These are phyloP conservation scores for Pelargonium australe DNA, from an alignment of 441 rosid species.

Conservation along the genomic window DNA sequence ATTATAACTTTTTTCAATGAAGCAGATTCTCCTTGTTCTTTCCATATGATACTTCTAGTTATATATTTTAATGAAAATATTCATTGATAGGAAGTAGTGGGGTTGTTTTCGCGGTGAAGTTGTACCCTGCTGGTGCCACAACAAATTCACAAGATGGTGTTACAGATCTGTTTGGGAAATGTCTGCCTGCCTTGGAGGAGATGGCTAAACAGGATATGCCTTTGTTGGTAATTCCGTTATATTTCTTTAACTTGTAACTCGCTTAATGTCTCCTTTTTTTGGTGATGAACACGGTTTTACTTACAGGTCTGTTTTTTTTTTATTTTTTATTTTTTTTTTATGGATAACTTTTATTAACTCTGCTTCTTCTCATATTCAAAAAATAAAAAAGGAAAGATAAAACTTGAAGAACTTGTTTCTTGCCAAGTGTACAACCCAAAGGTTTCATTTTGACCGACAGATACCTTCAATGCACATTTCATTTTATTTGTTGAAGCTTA, in stretches of 20 bases:
- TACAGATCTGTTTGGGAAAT: slow-evolving; percentile 78
- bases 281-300: neutral
- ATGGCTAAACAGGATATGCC: slow-evolving; percentile 80
- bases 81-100: slow-evolving; percentile 63
- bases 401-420: neutral
- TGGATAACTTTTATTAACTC: neutral
- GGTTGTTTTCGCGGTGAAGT: slow-evolving; percentile 74
- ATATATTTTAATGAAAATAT: neutral
- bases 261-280: neutral
- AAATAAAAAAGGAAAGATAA: neutral
- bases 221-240: slow-evolving; percentile 53
- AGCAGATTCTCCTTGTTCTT: too few relatives aligned
- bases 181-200: slow-evolving; percentile 81
- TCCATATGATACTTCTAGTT: too few relatives aligned
- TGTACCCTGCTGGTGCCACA: slow-evolving; percentile 96
- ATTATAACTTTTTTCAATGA: too few relatives aligned
- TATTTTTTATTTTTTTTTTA: too few relatives aligned
- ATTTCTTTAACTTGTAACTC: neutral
- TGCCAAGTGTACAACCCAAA: neutral
- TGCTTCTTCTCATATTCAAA: neutral
- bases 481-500: too few relatives aligned
- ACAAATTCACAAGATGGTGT: slow-evolving; percentile 96
- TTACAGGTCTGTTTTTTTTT: neutral
- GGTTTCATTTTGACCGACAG: neutral
- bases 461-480: too few relatives aligned